Evolutionary conservation across 495 filamentous ascomycete genomes (phyloP), one percentile per base, ranked within the genome.

Genomic region (Lasiosphaeria miniovina): DNA sequence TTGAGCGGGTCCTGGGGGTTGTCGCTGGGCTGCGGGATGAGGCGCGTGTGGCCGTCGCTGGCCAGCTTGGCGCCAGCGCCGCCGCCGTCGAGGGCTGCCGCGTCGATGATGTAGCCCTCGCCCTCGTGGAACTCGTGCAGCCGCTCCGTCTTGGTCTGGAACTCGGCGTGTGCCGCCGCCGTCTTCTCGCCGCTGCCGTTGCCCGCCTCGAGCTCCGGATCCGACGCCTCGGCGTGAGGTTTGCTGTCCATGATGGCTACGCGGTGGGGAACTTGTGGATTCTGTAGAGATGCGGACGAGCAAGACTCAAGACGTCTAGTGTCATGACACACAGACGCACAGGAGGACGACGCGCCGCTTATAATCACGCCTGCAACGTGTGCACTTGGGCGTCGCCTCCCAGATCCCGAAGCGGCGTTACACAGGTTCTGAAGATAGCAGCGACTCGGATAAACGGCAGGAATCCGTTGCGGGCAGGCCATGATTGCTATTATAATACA

Each of bases 1-100:
- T 86, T 87, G 36, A 88, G 70, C 0, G 84, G 84, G 62, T 88
- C 85, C 52, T 81, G 72, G 0, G 77, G 74, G 55, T 84, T 79
- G 51, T 74, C 71, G 55, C 73, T 78, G 1, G 85, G 85, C 68
- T 88, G 84, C 0, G 85, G 86, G 49, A 86, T 84, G 8, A 87
- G 73, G 40, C 84, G 72, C 0, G 77, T 84, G 33, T 75, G 72
- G 11, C 75, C 75, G 58, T 80, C 77, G 41, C 57, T 61, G 24
- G 77, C 70, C 31, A 73, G 66, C 66, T 80, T 80, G 60, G 71
- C 52, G 33, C 67, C 67, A 2, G 57, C 53, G 11, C 54, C 58
- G 8, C 52, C 55, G 52, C 60, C 53, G 24, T 74, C 71, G 57
- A 76, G 24, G 24, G 24, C 24, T 24, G 24, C 24, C 24, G 24